Conservation (phyloP, 345 rosid genomes). For the Acer saccharum region DNA sequence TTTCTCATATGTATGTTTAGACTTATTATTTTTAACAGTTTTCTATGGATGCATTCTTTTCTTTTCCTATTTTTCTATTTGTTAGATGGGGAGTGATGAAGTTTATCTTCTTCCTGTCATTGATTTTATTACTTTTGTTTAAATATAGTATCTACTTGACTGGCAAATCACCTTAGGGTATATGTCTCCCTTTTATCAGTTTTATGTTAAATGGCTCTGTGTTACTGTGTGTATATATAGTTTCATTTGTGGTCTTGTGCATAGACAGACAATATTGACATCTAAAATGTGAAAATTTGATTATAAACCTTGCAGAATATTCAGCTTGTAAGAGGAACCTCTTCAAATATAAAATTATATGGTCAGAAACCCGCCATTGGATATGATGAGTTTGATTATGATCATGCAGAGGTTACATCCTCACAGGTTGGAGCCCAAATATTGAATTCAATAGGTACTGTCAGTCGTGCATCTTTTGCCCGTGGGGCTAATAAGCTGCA, state of each 20-base stretch:
- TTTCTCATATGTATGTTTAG: neutral
- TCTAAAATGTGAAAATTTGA: constrained; percentile 15
- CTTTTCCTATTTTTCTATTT: neutral
- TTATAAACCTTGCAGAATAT: constrained; percentile 37
- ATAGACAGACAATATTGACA: constrained; percentile 20
- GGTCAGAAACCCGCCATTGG: constrained; percentile 44
- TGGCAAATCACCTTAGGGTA: constrained; percentile 8
- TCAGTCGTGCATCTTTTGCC: constrained; percentile 46
- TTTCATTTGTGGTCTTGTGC: neutral
- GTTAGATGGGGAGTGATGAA: neutral
- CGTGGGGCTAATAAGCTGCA: constrained; percentile 51
- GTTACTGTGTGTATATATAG: constrained; percentile 11
- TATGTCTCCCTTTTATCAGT: constrained; percentile 4
- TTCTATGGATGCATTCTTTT: constrained; percentile 1
- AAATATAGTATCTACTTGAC: constrained; percentile 4
- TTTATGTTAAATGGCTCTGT: constrained; percentile 17
- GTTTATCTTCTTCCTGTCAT: neutral
- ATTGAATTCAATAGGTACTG: constrained; percentile 40
- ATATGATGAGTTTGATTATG: constrained; percentile 54
- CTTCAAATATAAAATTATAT: constrained; percentile 44
- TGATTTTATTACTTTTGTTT: constrained; percentile 12
- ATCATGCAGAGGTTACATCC: constrained; percentile 48
- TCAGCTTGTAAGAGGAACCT: constrained; percentile 49
- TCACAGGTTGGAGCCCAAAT: constrained; percentile 58
- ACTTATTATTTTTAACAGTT: neutral